Percentiles rank a stretch among this genome's conserved stretches.
These are phyloP conservation scores for Canna indica DNA, from an alignment of 176 grass and related monocot genomes.

Conservation along the genomic window DNA sequence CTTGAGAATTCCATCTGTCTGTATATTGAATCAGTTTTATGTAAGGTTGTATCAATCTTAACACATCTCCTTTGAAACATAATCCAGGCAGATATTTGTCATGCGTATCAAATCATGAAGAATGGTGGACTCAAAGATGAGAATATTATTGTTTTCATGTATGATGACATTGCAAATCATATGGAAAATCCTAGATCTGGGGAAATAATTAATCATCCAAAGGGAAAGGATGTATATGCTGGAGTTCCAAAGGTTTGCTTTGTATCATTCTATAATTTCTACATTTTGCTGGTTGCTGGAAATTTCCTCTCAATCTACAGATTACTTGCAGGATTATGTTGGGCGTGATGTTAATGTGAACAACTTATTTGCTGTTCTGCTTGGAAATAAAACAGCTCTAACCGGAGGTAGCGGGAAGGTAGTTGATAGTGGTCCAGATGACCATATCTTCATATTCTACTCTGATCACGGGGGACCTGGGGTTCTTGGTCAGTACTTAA, in stretches of 20 bases:
- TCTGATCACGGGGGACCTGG: conserved; percentile 91
- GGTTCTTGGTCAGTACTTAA: conserved; percentile 68
- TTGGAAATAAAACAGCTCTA: conserved; percentile 75
- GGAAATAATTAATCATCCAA: conserved; percentile 82
- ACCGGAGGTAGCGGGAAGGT: conserved; percentile 90
- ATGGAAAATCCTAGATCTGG: conserved; percentile 63
- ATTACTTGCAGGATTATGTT: conserved; percentile 65
- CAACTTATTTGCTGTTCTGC: conserved; percentile 84
- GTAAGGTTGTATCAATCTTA: neutral
- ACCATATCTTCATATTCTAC: conserved; percentile 95
- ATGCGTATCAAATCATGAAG: conserved; percentile 99
- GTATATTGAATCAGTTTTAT: neutral
- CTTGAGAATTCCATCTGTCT: neutral
- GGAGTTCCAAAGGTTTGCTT: conserved; percentile 77
- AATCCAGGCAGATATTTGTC: conserved; percentile 78
- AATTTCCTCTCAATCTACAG: neutral
- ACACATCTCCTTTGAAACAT: neutral
- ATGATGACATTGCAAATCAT: conserved; percentile 77
- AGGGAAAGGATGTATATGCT: conserved; percentile 82
- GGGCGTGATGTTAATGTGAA: conserved; percentile 64
- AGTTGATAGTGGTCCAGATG: conserved; percentile 75
- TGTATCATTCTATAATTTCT: neutral
- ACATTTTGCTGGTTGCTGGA: neutral
- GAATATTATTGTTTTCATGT: conserved; percentile 98
- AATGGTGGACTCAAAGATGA: conserved; percentile 85